Conservation (phyloP, 371 early-diverging fungal species). For the Circinella umbellata region DNA sequence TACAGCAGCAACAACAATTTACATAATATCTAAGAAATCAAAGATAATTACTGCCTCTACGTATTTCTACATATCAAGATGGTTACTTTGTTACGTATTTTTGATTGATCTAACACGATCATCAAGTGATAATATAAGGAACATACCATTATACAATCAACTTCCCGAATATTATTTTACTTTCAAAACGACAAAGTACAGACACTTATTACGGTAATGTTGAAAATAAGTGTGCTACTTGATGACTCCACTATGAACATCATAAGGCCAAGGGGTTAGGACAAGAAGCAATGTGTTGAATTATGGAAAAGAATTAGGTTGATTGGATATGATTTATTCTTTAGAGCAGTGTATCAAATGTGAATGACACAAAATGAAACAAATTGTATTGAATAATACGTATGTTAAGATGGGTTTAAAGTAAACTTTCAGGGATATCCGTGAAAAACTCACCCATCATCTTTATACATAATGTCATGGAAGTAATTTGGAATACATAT, state of each 20-base stretch:
- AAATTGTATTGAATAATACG: conserved; percentile 19
- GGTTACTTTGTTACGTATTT: background rate
- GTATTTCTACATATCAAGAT: too few species aligned
- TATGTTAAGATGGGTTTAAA: conserved; percentile 37
- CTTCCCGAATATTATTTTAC: conserved; percentile 4
- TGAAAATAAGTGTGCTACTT: conserved; percentile 6
- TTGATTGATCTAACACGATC: conserved; percentile 6
- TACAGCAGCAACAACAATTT: too few species aligned
- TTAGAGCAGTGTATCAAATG: conserved; percentile 24
- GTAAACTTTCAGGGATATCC: conserved; percentile 35
- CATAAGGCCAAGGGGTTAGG: background rate
- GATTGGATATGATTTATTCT: conserved; percentile 36
- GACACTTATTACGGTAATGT: conserved; percentile 14
- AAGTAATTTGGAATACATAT: too few species aligned
- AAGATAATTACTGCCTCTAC: too few species aligned
- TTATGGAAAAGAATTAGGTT: conserved; percentile 35
- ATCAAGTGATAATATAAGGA: background rate
- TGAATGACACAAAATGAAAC: conserved; percentile 35
- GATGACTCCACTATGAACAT: conserved; percentile 14
- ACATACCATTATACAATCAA: conserved; percentile 12
- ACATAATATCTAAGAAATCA: too few species aligned
- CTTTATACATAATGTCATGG: too few species aligned
- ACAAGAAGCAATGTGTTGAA: conserved; percentile 32
- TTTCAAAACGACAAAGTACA: conserved; percentile 17
- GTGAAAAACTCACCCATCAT: conserved; percentile 28